These are phyloP conservation scores for Eleusine indica DNA, from an alignment of 176 grass and related monocot genomes.

Conservation along the genomic window DNA sequence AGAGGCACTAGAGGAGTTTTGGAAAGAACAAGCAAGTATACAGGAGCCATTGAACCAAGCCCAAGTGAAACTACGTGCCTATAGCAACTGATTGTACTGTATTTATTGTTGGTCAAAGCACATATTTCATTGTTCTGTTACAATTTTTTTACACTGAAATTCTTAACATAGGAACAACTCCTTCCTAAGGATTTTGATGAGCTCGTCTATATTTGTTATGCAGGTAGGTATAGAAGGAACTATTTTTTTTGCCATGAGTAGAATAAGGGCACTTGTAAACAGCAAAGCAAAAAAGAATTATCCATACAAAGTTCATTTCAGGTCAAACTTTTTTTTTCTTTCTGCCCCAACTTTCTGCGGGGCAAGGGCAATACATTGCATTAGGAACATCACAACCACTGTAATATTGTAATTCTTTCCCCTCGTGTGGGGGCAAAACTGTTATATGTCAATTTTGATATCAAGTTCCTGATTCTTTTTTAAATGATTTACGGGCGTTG, in stretches of 20 bases:
- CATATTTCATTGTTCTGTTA: neutral
- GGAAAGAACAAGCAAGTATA: neutral
- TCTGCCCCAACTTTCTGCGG: neutral
- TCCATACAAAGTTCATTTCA: conserved; percentile 25
- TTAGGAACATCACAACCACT: conserved; percentile 16
- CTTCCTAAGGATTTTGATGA: conserved; percentile 17
- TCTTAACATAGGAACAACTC: neutral
- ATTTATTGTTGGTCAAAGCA: neutral
- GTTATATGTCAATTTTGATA: neutral
- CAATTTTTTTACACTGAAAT: neutral
- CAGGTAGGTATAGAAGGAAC: conserved; percentile 62
- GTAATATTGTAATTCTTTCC: neutral
- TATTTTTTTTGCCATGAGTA: conserved; percentile 41
- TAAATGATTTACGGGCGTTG: conserved; percentile 26
- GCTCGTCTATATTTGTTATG: conserved; percentile 29
- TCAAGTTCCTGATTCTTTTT: neutral
- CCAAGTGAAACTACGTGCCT: neutral
- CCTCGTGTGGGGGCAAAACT: neutral
- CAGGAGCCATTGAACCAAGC: neutral
- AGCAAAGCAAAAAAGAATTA: conserved; percentile 42
- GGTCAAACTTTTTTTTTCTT: neutral
- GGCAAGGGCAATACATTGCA: conserved; percentile 8
- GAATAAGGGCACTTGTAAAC: conserved; percentile 41
- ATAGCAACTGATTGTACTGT: neutral
- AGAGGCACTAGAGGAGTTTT: neutral